phyloP scores from a whole-genome alignment of 495 filamentous ascomycete genomes.

The Lasiosphaeria miniovina region DNA sequence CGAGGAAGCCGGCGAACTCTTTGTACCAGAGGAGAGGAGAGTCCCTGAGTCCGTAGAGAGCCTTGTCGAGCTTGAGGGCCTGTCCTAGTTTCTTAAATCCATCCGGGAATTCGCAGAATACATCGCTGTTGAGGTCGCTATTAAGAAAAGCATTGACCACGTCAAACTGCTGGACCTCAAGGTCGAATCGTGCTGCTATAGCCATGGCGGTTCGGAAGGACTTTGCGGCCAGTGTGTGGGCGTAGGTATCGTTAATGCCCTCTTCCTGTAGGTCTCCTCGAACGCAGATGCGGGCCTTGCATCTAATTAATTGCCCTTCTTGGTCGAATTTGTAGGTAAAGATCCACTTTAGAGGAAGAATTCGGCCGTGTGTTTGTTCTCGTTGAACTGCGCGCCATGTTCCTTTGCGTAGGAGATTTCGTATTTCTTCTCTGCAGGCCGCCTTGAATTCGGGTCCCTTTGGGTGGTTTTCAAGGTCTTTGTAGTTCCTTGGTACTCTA shows the following conservation, averaged over 20 bases:
- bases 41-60: not conserved
- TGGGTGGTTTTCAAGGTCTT: not conserved
- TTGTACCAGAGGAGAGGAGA: slow-evolving; percentile 2
- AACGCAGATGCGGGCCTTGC: not conserved
- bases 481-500: not conserved
- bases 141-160: slow-evolving; percentile 4
- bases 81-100: slow-evolving; percentile 2
- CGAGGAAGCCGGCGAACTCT: not conserved
- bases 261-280: not conserved
- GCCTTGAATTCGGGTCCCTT: not conserved
- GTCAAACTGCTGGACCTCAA: not conserved
- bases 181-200: not conserved
- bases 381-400: not conserved
- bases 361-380: not conserved
- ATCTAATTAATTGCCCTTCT: not conserved
- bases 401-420: not conserved
- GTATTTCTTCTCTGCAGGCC: not conserved
- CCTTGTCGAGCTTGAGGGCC: not conserved
- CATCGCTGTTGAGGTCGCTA: not conserved
- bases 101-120: slow-evolving; percentile 3
- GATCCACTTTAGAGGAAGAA: not conserved
- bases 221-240: not conserved
- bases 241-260: not conserved
- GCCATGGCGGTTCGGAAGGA: slow-evolving; percentile 1
- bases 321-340: slow-evolving; percentile 2